Percentiles rank a stretch among this genome's conserved stretches.
phyloP scores from a whole-genome alignment of 1,139 yeast genomes.

The Debaryomyces sp. region DNA sequence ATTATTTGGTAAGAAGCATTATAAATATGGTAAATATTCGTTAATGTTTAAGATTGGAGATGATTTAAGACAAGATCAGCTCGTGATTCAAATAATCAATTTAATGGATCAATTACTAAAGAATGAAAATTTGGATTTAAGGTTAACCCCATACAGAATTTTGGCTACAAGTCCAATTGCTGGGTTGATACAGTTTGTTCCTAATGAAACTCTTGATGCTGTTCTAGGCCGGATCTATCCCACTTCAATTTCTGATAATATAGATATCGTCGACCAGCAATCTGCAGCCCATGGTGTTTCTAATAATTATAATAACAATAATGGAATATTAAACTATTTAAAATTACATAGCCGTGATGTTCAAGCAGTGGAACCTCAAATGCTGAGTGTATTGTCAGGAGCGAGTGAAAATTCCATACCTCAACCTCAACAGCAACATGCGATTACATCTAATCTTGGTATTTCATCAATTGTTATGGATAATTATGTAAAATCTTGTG shows the following conservation, averaged over 20 bases:
- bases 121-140: conserved; percentile 87
- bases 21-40: conserved; percentile 62
- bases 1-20: conserved; percentile 36
- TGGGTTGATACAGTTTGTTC: conserved; percentile 91
- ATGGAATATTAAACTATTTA: conserved; percentile 73
- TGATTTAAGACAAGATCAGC: conserved; percentile 93
- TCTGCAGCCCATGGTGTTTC: conserved; percentile 5
- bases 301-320: conserved; percentile 19
- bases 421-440: conserved; percentile 23
- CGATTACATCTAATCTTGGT: conserved; percentile 61
- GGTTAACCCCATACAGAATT: conserved; percentile 85
- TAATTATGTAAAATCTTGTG: conserved; percentile 91
- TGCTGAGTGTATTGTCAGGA: conserved; percentile 29
- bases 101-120: conserved; percentile 88
- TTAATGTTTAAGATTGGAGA: conserved; percentile 96
- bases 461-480: conserved; percentile 84
- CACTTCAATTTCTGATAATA: conserved; percentile 11
- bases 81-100: conserved; percentile 88
- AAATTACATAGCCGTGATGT: conserved; percentile 60
- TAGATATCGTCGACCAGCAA: background rate
- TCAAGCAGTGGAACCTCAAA: conserved; percentile 29
- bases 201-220: conserved; percentile 86
- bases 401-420: conserved; percentile 7
- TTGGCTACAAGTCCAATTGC: conserved; percentile 89
- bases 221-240: conserved; percentile 68